Evolutionary conservation across 2,329 filamentous ascomycete genomes (phyloP).

Genomic region (Trichoderma oligosporum): DNA sequence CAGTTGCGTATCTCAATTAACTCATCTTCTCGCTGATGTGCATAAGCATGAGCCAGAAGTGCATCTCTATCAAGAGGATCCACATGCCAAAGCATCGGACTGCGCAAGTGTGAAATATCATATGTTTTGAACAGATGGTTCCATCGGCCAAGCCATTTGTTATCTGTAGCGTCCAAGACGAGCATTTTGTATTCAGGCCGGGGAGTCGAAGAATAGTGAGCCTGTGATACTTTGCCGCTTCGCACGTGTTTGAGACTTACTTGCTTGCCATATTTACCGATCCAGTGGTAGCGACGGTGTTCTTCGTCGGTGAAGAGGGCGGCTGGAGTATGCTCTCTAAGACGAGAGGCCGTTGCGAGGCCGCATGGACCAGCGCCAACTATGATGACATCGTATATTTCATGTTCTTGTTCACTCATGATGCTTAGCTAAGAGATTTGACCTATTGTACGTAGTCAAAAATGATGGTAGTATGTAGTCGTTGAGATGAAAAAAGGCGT

Average conservation of each 20-base stretch:
- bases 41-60: constrained; percentile 64
- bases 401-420: constrained; percentile 25
- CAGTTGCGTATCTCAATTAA: constrained; percentile 68
- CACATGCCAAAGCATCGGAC: constrained; percentile 79
- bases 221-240: constrained; percentile 30
- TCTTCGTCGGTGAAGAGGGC: constrained; percentile 82
- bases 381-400: constrained; percentile 64
- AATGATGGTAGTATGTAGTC: not conserved
- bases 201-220: not conserved
- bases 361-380: constrained; percentile 73
- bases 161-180: constrained; percentile 63
- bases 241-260: constrained; percentile 52
- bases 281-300: constrained; percentile 77
- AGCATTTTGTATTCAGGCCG: constrained; percentile 44
- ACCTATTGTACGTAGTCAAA: not conserved
- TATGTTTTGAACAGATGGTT: constrained; percentile 64
- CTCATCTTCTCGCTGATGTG: constrained; percentile 57
- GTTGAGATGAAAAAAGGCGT: not conserved
- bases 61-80: constrained; percentile 73
- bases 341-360: constrained; percentile 67
- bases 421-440: not conserved
- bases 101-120: constrained; percentile 67
- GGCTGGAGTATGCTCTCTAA: constrained; percentile 68
- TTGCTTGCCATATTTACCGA: constrained; percentile 59
- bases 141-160: constrained; percentile 68